phyloP scores from a whole-genome alignment of 148 eudicot genomes.

The Gaultheria prostrata region DNA sequence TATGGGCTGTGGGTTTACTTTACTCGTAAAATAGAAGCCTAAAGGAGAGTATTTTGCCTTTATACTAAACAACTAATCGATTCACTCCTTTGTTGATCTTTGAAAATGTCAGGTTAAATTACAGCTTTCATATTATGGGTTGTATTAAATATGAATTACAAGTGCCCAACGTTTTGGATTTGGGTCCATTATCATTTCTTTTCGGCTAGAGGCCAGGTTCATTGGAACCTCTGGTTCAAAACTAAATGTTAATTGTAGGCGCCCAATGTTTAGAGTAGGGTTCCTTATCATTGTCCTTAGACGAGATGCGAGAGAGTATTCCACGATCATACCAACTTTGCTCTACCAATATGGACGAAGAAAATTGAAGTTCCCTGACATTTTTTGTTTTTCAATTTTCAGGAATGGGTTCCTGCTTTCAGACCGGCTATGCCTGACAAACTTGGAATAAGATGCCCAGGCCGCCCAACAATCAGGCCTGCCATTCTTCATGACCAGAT shows the following conservation, averaged over 20 bases:
- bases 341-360: background rate
- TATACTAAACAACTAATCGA: background rate
- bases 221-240: background rate
- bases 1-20: background rate
- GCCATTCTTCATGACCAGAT: conserved; percentile 33
- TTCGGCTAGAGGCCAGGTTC: background rate
- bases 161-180: background rate
- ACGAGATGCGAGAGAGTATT: background rate
- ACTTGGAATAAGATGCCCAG: conserved; percentile 66
- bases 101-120: background rate
- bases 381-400: conserved; percentile 11
- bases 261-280: background rate
- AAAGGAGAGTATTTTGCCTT: background rate
- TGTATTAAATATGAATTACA: background rate
- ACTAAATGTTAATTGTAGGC: background rate
- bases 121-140: background rate
- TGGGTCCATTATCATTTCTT: background rate
- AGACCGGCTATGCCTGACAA: conserved; percentile 76
- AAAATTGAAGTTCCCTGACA: background rate
- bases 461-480: conserved; percentile 76
- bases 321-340: no score
- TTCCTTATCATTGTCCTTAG: background rate
- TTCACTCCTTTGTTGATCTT: conserved; percentile 5
- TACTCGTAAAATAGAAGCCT: background rate
- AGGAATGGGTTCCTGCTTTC: conserved; percentile 88